phyloP scores from a whole-genome alignment of 495 filamentous ascomycete genomes.

The Tuber magnatum region DNA sequence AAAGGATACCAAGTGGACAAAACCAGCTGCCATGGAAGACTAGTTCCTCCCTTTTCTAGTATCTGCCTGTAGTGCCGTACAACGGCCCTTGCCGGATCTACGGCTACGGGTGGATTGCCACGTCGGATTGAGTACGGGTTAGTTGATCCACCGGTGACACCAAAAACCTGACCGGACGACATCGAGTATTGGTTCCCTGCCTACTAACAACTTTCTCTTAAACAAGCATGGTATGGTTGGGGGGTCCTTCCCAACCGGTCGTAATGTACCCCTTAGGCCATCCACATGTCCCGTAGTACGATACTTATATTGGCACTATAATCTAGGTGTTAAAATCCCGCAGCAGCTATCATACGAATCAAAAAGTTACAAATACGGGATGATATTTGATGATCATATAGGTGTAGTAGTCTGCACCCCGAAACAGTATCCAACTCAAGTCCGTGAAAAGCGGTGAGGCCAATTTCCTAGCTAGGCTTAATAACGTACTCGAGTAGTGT shows the following conservation, averaged over 20 bases:
- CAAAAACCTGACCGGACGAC: too few relatives aligned
- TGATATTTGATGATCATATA: constrained; percentile 12
- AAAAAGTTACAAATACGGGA: constrained; percentile 19
- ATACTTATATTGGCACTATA: neutral
- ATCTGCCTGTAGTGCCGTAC: constrained; percentile 45
- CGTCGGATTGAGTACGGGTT: neutral
- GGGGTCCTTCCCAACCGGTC: too few relatives aligned
- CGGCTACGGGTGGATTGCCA: constrained; percentile 46
- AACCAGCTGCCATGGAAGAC: constrained; percentile 63
- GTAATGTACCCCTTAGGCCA: too few relatives aligned
- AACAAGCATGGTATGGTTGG: too few relatives aligned
- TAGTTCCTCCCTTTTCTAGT: constrained; percentile 49
- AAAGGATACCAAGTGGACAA: constrained; percentile 45
- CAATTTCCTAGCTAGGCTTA: neutral
- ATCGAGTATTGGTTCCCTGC: too few relatives aligned
- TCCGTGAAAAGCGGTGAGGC: neutral
- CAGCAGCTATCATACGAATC: neutral
- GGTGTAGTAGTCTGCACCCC: neutral
- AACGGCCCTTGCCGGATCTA: constrained; percentile 48
- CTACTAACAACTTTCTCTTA: too few relatives aligned
- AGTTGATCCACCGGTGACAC: too few relatives aligned
- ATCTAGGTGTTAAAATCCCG: neutral
- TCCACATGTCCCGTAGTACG: neutral
- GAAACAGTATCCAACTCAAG: neutral
- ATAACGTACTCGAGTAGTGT: too few relatives aligned